Evolutionary conservation across 345 rosid species (phyloP).

Genomic region (Punica granatum): DNA sequence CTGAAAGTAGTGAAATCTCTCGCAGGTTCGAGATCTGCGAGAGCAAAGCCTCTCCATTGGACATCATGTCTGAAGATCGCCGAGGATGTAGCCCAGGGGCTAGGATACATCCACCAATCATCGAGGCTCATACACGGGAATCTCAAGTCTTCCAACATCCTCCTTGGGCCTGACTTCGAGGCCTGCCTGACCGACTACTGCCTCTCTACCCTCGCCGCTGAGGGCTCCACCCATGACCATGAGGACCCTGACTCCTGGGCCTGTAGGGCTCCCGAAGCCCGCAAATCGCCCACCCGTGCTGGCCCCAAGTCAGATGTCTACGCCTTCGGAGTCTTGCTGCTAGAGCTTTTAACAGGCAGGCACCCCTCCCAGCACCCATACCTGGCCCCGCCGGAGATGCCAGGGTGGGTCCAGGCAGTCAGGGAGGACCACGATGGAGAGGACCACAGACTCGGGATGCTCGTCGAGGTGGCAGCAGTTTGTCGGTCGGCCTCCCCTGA

Average conservation of each 20-base stretch:
- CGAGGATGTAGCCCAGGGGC: constrained; percentile 91
- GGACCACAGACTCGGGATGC: constrained; percentile 59
- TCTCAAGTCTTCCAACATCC: constrained; percentile 76
- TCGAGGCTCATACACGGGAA: constrained; percentile 80
- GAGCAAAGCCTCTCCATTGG: constrained; percentile 93
- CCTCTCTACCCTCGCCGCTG: constrained; percentile 56
- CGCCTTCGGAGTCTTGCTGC: constrained; percentile 68
- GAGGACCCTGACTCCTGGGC: constrained; percentile 66
- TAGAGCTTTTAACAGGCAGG: constrained; percentile 83
- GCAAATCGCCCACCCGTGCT: constrained; percentile 48
- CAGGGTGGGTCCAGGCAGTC: constrained; percentile 71
- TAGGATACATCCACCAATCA: constrained; percentile 80
- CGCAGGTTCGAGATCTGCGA: constrained; percentile 74
- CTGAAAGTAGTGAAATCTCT: not conserved
- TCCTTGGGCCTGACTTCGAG: constrained; percentile 88
- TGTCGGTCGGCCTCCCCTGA: constrained; percentile 84
- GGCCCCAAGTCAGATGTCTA: constrained; percentile 77
- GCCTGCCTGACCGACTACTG: constrained; percentile 87
- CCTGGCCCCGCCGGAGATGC: constrained; percentile 67
- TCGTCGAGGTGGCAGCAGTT: constrained; percentile 74
- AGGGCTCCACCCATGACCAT: constrained; percentile 18
- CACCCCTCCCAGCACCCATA: constrained; percentile 75
- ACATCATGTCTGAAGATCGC: constrained; percentile 95
- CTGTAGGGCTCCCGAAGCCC: constrained; percentile 73
- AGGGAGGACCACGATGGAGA: constrained; percentile 62